Conservation (phyloP, 306 rosid species). For the Dalbergia oliveri region DNA sequence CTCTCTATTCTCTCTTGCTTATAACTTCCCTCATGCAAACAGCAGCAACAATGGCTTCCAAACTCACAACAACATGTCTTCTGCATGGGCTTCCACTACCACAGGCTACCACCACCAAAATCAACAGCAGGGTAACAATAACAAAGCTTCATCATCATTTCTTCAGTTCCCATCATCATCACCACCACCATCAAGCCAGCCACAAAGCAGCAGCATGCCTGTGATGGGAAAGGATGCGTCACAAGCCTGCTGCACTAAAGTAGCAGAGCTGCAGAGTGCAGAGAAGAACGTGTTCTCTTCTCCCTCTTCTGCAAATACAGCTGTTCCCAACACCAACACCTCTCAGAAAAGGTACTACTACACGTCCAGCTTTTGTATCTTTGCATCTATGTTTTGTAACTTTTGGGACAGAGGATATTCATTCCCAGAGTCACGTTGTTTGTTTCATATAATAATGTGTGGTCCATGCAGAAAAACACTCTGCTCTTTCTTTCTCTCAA, state of each 20-base stretch:
- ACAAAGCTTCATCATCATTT: constrained; percentile 41
- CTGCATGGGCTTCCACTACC: too few relatives aligned
- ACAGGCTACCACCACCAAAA: too few relatives aligned
- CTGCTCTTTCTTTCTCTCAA: constrained; percentile 34
- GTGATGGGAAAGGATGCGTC: constrained; percentile 55
- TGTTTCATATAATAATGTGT: constrained; percentile 38
- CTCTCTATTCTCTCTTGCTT: constrained; percentile 65
- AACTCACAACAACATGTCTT: too few relatives aligned
- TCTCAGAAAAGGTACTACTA: constrained; percentile 92
- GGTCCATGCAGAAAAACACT: constrained; percentile 64
- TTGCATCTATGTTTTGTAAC: constrained; percentile 40
- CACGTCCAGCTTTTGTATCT: constrained; percentile 35
- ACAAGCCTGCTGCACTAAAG: constrained; percentile 59
- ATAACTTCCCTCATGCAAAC: constrained; percentile 46
- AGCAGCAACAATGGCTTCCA: constrained; percentile 42
- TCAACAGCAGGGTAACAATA: too few relatives aligned
- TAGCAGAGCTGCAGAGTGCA: constrained; percentile 61
- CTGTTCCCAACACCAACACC: constrained; percentile 81
- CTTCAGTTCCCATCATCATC: constrained; percentile 49
- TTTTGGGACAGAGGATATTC: constrained; percentile 75
- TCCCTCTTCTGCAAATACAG: constrained; percentile 73
- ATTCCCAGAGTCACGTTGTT: constrained; percentile 50
- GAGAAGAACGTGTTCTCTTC: constrained; percentile 62
- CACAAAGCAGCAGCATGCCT: constrained; percentile 25
- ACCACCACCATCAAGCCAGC: constrained; percentile 14